Conservation (phyloP, 1,284 basidiomycete genomes). For the Cutaneotrichosporon sp. region DNA sequence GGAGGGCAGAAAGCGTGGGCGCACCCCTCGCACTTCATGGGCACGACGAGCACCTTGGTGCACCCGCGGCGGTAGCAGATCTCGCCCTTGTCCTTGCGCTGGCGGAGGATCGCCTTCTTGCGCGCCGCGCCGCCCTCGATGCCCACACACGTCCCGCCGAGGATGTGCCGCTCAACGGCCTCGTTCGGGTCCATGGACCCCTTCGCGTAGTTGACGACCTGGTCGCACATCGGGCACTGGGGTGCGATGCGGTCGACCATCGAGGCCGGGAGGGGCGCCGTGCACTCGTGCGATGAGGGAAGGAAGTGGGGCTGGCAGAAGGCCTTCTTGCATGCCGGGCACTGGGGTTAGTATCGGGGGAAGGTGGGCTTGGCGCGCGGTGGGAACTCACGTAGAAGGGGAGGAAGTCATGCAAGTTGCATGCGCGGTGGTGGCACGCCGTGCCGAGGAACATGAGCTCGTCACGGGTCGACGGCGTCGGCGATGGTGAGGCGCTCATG, state of each 20-base stretch:
- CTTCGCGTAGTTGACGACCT: conserved; percentile 41
- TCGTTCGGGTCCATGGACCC: conserved; percentile 40
- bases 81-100: conserved; percentile 46
- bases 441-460: conserved; percentile 53
- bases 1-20: conserved; percentile 44
- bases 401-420: conserved; percentile 53
- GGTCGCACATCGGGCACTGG: conserved; percentile 49
- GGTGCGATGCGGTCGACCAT: conserved; percentile 53
- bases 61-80: conserved; percentile 51
- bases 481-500: conserved; percentile 21
- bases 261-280: conserved; percentile 45
- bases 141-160: conserved; percentile 42
- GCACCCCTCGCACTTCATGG: conserved; percentile 50
- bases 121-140: conserved; percentile 48
- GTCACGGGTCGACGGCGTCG: conserved; percentile 17
- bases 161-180: conserved; percentile 51
- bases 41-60: conserved; percentile 47
- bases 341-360: conserved; percentile 29
- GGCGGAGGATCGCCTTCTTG: conserved; percentile 39
- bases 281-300: conserved; percentile 47
- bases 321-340: conserved; percentile 50
- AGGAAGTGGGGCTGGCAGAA: conserved; percentile 54
- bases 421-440: conserved; percentile 49
- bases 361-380: background rate
- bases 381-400: conserved; percentile 47